These are phyloP conservation scores for Annulohypoxylon bovei DNA, from an alignment of 495 filamentous ascomycete genomes.

Conservation along the genomic window DNA sequence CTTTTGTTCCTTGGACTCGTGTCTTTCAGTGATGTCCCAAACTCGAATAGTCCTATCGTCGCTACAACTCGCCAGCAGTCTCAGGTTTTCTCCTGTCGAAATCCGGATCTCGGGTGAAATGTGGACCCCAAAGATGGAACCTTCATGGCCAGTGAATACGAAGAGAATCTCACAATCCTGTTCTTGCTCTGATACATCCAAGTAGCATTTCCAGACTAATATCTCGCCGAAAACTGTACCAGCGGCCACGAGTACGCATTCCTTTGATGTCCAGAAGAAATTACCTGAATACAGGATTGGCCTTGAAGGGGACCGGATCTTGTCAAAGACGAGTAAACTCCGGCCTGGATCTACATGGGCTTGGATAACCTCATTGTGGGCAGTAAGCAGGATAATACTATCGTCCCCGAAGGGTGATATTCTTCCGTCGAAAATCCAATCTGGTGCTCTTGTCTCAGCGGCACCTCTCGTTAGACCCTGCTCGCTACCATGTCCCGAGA, in stretches of 20 bases:
- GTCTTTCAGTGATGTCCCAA: conserved; percentile 75
- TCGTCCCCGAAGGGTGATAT: conserved; percentile 53
- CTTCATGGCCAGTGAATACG: conserved; percentile 88
- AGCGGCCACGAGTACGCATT: conserved; percentile 76
- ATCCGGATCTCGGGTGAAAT: conserved; percentile 70
- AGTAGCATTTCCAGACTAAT: conserved; percentile 81
- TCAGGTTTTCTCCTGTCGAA: conserved; percentile 48
- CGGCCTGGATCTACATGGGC: conserved; percentile 37
- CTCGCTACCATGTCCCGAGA: conserved; percentile 20
- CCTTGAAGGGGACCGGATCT: conserved; percentile 73
- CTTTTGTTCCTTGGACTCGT: background rate
- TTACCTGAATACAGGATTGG: conserved; percentile 91
- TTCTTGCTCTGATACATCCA: conserved; percentile 28
- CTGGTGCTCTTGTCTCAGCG: conserved; percentile 58
- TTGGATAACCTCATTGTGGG: conserved; percentile 78
- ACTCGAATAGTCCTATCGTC: conserved; percentile 92
- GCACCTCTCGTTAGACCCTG: conserved; percentile 4
- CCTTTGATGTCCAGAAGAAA: conserved; percentile 65
- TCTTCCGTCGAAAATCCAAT: conserved; percentile 87
- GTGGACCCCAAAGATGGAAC: conserved; percentile 88
- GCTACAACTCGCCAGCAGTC: conserved; percentile 88
- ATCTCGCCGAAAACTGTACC: conserved; percentile 96
- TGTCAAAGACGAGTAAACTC: conserved; percentile 42
- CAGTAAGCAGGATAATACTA: conserved; percentile 70
- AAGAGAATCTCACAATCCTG: conserved; percentile 63